Evolutionary conservation across 2,329 filamentous ascomycete species (phyloP), one percentile per base, ranked within the genome.

Genomic region (Apiospora koreana): DNA sequence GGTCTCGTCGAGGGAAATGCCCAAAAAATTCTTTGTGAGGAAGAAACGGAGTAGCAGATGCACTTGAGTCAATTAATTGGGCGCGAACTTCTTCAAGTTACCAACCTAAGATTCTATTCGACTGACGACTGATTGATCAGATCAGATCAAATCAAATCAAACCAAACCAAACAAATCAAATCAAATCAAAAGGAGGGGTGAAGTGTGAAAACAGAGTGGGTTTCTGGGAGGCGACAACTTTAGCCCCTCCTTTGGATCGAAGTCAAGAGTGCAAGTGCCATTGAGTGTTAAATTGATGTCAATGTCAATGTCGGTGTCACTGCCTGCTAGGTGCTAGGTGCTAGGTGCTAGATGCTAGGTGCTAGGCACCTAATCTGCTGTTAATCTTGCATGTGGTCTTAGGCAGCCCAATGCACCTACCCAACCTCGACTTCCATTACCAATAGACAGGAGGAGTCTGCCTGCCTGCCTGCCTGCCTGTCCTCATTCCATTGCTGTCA

Each of bases 181-280:
- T 50, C 48, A 50, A 54, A 62, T 38, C 28, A n/a, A 62, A 62
- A 62, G 54, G 54, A 62, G 54, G 54, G 54, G 54, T 62, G 18
- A 58, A 58, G 8, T 16, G 54, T 38, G 54, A 38, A 21, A 28
- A n/a, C 21, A 35, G 50, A 28, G 54, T 62, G 54, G 54, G 31
- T 62, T 62, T 31, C 54, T 62, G 18, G 54, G 54, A 62, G 54
- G 54, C 54, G 54, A 62, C 31, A 62, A 62, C 31, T 38, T 38
- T 38, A 54, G 43, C 66, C 66, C 66, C 66, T 68, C 66, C 45
- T 54, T 68, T 68, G 31, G 28, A 68, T 48, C 46, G 45, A 54
- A 41, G 66, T 68, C 66, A 68, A 54, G 45, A 68, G 41, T 66
- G 38, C 54, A 38, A 58, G 35, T 35, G n/a, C n/a, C n/a, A n/a